These are phyloP conservation scores for Fusarium sulawesiense DNA, from an alignment of 2,329 filamentous ascomycete species.

Conservation along the genomic window DNA sequence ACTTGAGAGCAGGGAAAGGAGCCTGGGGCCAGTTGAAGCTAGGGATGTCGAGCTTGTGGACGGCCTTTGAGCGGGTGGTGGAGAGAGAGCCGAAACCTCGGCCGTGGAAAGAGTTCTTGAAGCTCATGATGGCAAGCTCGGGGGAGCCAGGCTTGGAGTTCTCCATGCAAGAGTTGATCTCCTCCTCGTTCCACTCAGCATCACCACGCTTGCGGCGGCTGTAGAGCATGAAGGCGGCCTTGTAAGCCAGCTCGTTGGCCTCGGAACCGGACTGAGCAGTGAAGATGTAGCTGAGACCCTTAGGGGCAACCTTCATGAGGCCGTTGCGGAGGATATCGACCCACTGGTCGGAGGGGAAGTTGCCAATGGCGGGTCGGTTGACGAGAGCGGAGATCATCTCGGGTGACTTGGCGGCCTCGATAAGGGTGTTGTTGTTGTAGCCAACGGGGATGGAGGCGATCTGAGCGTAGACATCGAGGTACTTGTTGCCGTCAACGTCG, in stretches of 20 bases:
- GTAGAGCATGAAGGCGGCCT: constrained; percentile 87
- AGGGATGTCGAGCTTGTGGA: constrained; percentile 90
- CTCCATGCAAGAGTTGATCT: constrained; percentile 74
- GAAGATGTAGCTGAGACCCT: constrained; percentile 82
- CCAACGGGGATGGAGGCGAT: constrained; percentile 87
- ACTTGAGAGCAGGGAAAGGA: constrained; percentile 81
- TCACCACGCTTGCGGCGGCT: constrained; percentile 77
- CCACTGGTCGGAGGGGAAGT: constrained; percentile 84
- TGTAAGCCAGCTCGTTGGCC: constrained; percentile 87
- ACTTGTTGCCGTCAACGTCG: constrained; percentile 62
- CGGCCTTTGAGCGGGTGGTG: constrained; percentile 83
- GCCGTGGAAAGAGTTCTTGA: constrained; percentile 83
- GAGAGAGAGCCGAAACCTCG: constrained; percentile 82
- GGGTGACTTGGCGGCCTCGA: constrained; percentile 72
- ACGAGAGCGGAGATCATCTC: constrained; percentile 80
- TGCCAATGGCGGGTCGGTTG: constrained; percentile 82
- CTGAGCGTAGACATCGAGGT: constrained; percentile 74
- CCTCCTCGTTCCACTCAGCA: constrained; percentile 77
- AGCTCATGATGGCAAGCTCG: constrained; percentile 80
- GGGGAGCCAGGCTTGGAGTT: constrained; percentile 80
- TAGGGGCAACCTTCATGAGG: constrained; percentile 77
- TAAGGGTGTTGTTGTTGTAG: constrained; percentile 80
- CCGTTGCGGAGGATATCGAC: constrained; percentile 76
- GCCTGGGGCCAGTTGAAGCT: constrained; percentile 89
- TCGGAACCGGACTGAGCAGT: constrained; percentile 83